phyloP scores from a whole-genome alignment of 257 asterid species.

The Nicotiana obtusifolia region DNA sequence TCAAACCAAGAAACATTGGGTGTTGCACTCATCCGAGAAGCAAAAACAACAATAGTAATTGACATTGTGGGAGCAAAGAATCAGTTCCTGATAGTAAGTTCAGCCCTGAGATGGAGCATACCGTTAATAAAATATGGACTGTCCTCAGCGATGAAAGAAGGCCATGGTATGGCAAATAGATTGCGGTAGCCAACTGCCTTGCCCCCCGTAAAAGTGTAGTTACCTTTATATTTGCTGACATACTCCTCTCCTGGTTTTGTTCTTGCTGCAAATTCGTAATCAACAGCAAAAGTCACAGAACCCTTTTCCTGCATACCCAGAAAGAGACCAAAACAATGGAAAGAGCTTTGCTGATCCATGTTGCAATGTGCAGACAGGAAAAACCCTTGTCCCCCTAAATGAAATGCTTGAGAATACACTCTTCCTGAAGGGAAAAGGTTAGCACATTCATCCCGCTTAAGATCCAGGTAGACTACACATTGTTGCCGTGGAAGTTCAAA shows the following conservation, averaged over 20 bases:
- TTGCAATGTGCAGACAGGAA: conserved; percentile 90
- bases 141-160: conserved; percentile 76
- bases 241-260: conserved; percentile 75
- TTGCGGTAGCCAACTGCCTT: conserved; percentile 90
- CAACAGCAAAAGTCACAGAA: conserved; percentile 67
- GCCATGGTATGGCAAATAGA: conserved; percentile 71
- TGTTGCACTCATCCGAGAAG: neutral
- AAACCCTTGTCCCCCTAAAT: conserved; percentile 90
- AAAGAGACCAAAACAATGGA: conserved; percentile 84
- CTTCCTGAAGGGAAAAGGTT: conserved; percentile 73
- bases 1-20: conserved; percentile 4
- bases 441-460: conserved; percentile 68
- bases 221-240: conserved; percentile 73
- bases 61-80: neutral
- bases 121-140: conserved; percentile 63
- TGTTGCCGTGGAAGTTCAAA: conserved; percentile 81
- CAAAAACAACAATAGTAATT: neutral
- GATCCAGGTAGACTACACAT: conserved; percentile 84
- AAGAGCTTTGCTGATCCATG: conserved; percentile 88
- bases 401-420: conserved; percentile 89
- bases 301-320: conserved; percentile 97
- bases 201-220: conserved; percentile 81
- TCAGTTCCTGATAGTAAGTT: conserved; percentile 64
- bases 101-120: conserved; percentile 76
- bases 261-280: conserved; percentile 84